Percentiles rank a stretch among this genome's conserved stretches.
These are phyloP conservation scores for Neocatenulostroma microsporum DNA, from an alignment of 2,329 filamentous ascomycete genomes.

Conservation along the genomic window DNA sequence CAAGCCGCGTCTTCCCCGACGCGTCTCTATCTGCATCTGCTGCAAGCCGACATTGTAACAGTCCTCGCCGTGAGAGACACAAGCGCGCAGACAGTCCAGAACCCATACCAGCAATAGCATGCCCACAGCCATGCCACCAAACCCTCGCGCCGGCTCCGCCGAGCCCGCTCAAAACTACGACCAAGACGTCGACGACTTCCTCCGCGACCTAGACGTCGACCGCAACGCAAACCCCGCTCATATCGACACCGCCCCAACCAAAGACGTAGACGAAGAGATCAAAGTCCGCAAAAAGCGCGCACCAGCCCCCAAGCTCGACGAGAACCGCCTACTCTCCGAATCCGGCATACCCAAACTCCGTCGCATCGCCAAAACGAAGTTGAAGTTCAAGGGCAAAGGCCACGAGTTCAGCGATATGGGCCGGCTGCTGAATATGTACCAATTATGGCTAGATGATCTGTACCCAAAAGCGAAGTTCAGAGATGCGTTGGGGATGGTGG, in stretches of 20 bases:
- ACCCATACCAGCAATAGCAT: too few relatives aligned
- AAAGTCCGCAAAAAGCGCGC: conserved; percentile 68
- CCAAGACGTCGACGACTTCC: conserved; percentile 47
- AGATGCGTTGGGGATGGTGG: conserved; percentile 81
- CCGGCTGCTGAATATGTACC: conserved; percentile 79
- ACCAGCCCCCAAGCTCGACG: conserved; percentile 80
- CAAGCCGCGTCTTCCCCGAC: conserved; percentile 5
- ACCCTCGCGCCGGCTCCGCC: conserved; percentile 12
- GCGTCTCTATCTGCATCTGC: too few relatives aligned
- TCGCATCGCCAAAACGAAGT: conserved; percentile 56
- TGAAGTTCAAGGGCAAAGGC: conserved; percentile 85
- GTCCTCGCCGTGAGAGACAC: too few relatives aligned
- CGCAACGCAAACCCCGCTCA: conserved; percentile 35
- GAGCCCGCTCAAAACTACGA: conserved; percentile 60
- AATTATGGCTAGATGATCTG: conserved; percentile 92
- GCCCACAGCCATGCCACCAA: conserved; percentile 23
- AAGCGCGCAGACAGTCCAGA: too few relatives aligned
- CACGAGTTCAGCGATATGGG: conserved; percentile 89
- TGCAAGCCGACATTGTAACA: too few relatives aligned
- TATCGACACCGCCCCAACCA: conserved; percentile 36
- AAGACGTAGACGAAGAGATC: conserved; percentile 78
- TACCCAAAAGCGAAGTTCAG: conserved; percentile 92
- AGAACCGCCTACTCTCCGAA: conserved; percentile 74
- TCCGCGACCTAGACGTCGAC: conserved; percentile 36
- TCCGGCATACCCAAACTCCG: conserved; percentile 77